These are phyloP conservation scores for Botryotinia globosa DNA, from an alignment of 2,329 filamentous ascomycete genomes.

Conservation along the genomic window DNA sequence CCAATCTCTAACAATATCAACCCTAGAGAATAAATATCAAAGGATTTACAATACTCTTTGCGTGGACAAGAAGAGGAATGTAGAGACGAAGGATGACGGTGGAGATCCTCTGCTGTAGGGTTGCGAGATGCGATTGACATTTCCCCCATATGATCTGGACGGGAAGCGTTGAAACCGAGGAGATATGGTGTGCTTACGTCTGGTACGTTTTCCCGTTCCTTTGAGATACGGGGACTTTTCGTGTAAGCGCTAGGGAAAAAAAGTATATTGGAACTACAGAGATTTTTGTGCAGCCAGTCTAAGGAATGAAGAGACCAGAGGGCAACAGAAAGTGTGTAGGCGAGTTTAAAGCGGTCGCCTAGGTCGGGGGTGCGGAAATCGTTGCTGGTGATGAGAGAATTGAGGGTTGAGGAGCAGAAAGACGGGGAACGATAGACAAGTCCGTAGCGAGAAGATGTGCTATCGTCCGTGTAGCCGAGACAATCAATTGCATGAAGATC, in stretches of 20 bases:
- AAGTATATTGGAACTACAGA: conserved; percentile 42
- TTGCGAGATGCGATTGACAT: conserved; percentile 43
- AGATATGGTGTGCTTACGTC: conserved; percentile 43
- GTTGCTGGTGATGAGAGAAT: conserved; percentile 42
- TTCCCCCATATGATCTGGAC: conserved; percentile 41
- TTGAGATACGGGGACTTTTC: conserved; percentile 32
- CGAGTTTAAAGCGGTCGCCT: conserved; percentile 45
- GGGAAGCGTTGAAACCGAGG: conserved; percentile 44
- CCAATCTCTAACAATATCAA: conserved; percentile 50
- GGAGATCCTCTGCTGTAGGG: conserved; percentile 42
- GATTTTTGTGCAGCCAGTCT: conserved; percentile 51
- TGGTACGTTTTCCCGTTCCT: conserved; percentile 39
- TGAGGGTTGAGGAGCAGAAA: conserved; percentile 42
- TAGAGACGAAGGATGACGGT: conserved; percentile 47
- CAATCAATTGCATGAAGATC: conserved; percentile 41
- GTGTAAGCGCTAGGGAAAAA: conserved; percentile 45
- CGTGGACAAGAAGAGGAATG: conserved; percentile 40
- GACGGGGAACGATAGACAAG: conserved; percentile 44
- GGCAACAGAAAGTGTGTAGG: conserved; percentile 44
- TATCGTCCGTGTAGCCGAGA: conserved; percentile 47
- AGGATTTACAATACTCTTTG: conserved; percentile 42
- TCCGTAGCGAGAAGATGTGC: conserved; percentile 42
- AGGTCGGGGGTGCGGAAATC: conserved; percentile 47
- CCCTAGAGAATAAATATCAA: conserved; percentile 47
- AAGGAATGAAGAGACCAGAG: conserved; percentile 52